Evolutionary conservation across 2,329 filamentous ascomycete species (phyloP).

Genomic region (Curvularia eragrostidis): DNA sequence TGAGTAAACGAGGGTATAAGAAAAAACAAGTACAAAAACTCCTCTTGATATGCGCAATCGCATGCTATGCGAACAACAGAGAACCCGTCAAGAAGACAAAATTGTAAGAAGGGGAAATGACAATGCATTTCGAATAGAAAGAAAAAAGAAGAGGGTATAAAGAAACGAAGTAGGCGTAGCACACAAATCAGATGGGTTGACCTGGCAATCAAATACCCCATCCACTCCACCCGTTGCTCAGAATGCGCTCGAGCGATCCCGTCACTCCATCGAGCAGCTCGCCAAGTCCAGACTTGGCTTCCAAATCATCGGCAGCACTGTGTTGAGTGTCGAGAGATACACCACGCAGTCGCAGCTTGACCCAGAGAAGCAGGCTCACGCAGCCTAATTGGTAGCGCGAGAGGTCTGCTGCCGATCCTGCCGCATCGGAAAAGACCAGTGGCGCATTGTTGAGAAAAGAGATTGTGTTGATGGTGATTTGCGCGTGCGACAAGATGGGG

Average conservation of each 20-base stretch:
- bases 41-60: background rate
- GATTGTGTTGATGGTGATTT: slow-evolving; percentile 32
- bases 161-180: background rate
- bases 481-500: slow-evolving; percentile 20
- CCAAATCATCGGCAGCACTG: slow-evolving; percentile 17
- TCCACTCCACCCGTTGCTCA: slow-evolving; percentile 38
- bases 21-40: background rate
- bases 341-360: slow-evolving; percentile 39
- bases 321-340: slow-evolving; percentile 25
- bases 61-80: background rate
- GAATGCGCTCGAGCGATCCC: slow-evolving; percentile 38
- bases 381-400: slow-evolving; percentile 39
- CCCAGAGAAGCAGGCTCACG: slow-evolving; percentile 41
- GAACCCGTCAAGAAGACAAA: background rate
- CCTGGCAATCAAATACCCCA: slow-evolving; percentile 35
- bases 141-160: background rate
- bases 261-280: slow-evolving; percentile 42
- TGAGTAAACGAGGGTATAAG: background rate
- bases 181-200: background rate
- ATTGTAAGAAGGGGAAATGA: background rate
- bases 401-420: slow-evolving; percentile 29
- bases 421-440: slow-evolving; percentile 22
- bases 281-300: slow-evolving; percentile 22
- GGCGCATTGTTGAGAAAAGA: slow-evolving; percentile 36
- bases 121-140: background rate